Evolutionary conservation across 2,329 filamentous ascomycete genomes (phyloP), one percentile per base, ranked within the genome.

Genomic region (Bipolaris zeicola): DNA sequence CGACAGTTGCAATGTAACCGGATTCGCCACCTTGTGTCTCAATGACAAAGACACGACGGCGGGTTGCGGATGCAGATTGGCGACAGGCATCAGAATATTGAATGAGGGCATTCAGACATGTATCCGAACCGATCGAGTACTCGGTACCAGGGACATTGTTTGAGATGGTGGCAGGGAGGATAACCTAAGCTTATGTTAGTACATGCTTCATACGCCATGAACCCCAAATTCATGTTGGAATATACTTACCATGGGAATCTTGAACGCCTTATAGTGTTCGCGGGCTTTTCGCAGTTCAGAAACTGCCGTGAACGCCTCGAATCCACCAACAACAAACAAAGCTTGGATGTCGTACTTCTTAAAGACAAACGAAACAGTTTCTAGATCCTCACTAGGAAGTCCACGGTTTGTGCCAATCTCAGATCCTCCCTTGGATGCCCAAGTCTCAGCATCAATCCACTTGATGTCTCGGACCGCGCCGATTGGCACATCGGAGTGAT

Each of bases 81-180:
- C 96, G 92, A 78, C 98, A 97, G 70, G 93, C 94, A 81, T 99
- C 95, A 75, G 94, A 97, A 79, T 97, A 99, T 66, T 89, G 86
- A 62, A 97, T 92, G 37, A 99, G 83, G 52, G 96, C 92, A 79
- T 99, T 99, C 61, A 99, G 81, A 73, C 95, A 98, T 1, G 95
- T 99, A 71, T 99, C 95, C 31, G 92, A 96, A 41, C 95, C 95
- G 43, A 99, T 86, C 1, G 92, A 97, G 81, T 97, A 98, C 78
- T 99, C 95, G 0, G 94, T 96, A 37, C 95, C 95, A 0, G 95
- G 95, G 4, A 99, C 95, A 75, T 99, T 99, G 83, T 99, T 99
- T 64, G 92, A 96, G 67, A 99, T 94, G 8, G 95, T 99, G n/a
- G 95, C 95, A 0, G 95, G 95, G 24, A 99, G 83, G 39, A 97